These are phyloP conservation scores for Tagetes erecta DNA, from an alignment of 129 eudicot species.

Conservation along the genomic window DNA sequence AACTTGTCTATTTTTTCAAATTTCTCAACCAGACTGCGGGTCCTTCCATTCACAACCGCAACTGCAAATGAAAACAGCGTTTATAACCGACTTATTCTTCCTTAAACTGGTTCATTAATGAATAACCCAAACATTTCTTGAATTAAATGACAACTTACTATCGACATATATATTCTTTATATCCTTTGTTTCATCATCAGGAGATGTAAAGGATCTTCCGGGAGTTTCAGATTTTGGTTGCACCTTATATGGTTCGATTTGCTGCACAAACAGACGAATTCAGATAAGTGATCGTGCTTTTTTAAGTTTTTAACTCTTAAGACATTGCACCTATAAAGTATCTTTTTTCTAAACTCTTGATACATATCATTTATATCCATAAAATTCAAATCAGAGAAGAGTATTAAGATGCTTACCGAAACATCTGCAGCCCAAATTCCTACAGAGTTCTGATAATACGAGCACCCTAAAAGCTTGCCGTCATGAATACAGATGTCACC, in stretches of 20 bases:
- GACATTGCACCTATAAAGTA: neutral
- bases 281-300: neutral
- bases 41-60: slow-evolving; percentile 82
- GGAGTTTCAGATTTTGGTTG: slow-evolving; percentile 48
- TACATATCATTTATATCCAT: neutral
- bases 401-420: slow-evolving; percentile 45
- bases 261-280: slow-evolving; percentile 36
- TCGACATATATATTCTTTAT: slow-evolving; percentile 92
- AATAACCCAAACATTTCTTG: neutral
- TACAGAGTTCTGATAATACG: slow-evolving; percentile 72
- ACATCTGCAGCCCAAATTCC: slow-evolving; percentile 90
- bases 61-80: slow-evolving; percentile 40
- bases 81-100: slow-evolving; percentile 13
- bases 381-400: slow-evolving; percentile 5
- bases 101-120: neutral
- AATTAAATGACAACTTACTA: slow-evolving; percentile 56
- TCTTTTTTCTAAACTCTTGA: neutral
- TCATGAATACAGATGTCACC: slow-evolving; percentile 83
- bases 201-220: slow-evolving; percentile 45
- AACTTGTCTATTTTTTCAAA: slow-evolving; percentile 65
- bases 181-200: slow-evolving; percentile 65
- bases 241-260: slow-evolving; percentile 59
- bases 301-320: neutral
- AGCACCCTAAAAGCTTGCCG: slow-evolving; percentile 82
- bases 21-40: slow-evolving; percentile 87